Conservation (phyloP, 768 basidiomycete species). For the Postia placenta region DNA sequence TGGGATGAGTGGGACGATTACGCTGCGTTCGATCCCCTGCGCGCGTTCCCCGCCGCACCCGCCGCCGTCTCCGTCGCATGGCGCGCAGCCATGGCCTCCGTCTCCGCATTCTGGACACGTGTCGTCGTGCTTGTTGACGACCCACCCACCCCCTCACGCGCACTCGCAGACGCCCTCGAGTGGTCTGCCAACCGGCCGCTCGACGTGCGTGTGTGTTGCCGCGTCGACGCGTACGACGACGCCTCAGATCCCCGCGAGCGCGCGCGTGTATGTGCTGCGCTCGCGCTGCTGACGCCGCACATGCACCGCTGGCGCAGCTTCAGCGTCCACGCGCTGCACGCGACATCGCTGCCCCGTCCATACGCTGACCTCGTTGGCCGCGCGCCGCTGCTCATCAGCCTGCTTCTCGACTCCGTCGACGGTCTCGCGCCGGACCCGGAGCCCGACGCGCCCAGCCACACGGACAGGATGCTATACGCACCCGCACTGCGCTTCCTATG, state of each 20-base stretch:
- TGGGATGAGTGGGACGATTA: neutral
- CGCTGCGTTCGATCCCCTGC: neutral
- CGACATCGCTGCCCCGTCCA: neutral
- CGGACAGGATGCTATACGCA: neutral
- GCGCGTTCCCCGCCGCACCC: neutral
- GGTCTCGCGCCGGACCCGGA: neutral
- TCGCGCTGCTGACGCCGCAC: neutral
- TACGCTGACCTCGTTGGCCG: neutral
- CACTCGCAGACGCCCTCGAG: neutral
- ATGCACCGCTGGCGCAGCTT: neutral
- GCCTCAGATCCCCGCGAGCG: neutral
- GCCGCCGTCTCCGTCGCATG: neutral
- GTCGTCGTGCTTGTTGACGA: neutral
- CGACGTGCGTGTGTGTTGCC: neutral
- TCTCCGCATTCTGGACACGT: slow-evolving; percentile 3
- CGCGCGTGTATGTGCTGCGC: neutral
- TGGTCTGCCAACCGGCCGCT: neutral
- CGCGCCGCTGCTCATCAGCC: neutral
- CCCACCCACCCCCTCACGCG: neutral
- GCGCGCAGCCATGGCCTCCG: neutral
- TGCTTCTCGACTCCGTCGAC: neutral
- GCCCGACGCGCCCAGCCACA: too few relatives aligned
- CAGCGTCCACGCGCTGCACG: neutral
- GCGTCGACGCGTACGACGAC: neutral
- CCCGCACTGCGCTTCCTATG: neutral